A percentile compares a stretch with the other conserved stretches of the same genome.
Evolutionary conservation across 2,329 filamentous ascomycete species (phyloP).

Genomic region (Drechslerella stenobrocha): DNA sequence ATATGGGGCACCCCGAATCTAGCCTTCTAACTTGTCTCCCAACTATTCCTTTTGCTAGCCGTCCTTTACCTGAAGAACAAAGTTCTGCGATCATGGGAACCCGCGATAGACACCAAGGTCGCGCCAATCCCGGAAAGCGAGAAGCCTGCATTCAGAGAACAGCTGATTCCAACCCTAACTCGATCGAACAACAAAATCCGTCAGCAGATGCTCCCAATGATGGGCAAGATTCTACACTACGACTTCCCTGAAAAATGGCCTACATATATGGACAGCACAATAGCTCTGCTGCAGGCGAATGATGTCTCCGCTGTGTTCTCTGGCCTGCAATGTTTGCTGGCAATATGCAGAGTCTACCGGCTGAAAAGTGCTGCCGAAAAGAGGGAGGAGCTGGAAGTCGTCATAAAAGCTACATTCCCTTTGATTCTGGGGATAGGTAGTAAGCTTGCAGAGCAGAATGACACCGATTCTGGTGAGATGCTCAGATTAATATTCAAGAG

Average conservation of each 20-base stretch:
- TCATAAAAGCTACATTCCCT: conserved; percentile 88
- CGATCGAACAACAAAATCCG: conserved; percentile 78
- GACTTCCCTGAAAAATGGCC: conserved; percentile 97
- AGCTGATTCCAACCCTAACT: conserved; percentile 85
- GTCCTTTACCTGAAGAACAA: conserved; percentile 98
- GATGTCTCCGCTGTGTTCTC: conserved; percentile 86
- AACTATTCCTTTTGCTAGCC: conserved; percentile 61
- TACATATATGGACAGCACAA: conserved; percentile 86
- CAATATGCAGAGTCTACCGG: conserved; percentile 91
- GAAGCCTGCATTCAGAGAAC: conserved; percentile 81
- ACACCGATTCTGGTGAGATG: conserved; percentile 94
- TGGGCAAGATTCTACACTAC: conserved; percentile 93
- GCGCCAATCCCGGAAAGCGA: conserved; percentile 83
- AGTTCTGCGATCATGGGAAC: conserved; percentile 87
- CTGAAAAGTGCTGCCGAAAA: conserved; percentile 83
- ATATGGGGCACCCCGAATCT: neutral
- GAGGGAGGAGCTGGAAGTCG: conserved; percentile 86
- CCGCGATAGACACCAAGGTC: conserved; percentile 72
- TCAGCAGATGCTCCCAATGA: conserved; percentile 87
- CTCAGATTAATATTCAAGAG: conserved; percentile 91
- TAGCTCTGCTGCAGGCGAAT: conserved; percentile 83
- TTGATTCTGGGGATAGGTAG: conserved; percentile 83
- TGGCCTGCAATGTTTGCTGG: conserved; percentile 87
- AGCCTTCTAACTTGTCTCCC: conserved; percentile 46
- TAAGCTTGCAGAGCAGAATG: conserved; percentile 84